Percentiles rank a stretch among this genome's conserved stretches.
Conservation (phyloP, 1,139 yeast genomes). For the Meyerozyma guilliermondii region DNA sequence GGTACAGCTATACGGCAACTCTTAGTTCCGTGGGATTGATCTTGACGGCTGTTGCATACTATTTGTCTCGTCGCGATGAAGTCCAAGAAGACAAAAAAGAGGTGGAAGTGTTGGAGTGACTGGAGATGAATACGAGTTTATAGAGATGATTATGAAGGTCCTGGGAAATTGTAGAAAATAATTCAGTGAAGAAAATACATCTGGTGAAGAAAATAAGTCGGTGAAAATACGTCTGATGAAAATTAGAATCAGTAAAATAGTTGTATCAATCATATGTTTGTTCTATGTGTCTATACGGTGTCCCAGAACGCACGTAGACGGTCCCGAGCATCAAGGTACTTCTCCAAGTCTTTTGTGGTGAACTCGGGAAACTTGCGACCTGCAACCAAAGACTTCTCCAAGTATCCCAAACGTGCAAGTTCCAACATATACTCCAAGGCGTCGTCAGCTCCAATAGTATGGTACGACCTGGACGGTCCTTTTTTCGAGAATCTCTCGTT, state of each 20-base stretch:
- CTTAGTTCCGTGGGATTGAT: conserved; percentile 37
- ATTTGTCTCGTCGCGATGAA: conserved; percentile 9
- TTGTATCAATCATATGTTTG: no score
- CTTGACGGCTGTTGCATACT: conserved; percentile 19
- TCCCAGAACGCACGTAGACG: conserved; percentile 17
- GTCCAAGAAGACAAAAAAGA: neutral
- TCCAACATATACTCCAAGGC: neutral
- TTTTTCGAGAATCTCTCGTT: conserved; percentile 18
- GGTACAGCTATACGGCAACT: conserved; percentile 47
- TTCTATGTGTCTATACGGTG: neutral
- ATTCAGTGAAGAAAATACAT: no score
- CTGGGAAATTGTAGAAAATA: no score
- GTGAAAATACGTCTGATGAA: no score
- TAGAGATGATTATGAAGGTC: no score
- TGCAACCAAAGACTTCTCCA: conserved; percentile 1
- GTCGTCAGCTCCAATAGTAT: conserved; percentile 30
- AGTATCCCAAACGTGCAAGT: neutral
- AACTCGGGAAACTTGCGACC: conserved; percentile 34
- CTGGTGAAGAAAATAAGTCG: no score
- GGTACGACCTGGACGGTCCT: conserved; percentile 34
- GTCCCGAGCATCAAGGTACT: conserved; percentile 17
- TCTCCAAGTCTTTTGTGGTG: conserved; percentile 20
- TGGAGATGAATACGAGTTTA: neutral
- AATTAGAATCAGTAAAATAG: no score
- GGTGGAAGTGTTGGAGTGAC: no score